phyloP scores from a whole-genome alignment of 495 filamentous ascomycete genomes.

The Penicillium ochrochloron region DNA sequence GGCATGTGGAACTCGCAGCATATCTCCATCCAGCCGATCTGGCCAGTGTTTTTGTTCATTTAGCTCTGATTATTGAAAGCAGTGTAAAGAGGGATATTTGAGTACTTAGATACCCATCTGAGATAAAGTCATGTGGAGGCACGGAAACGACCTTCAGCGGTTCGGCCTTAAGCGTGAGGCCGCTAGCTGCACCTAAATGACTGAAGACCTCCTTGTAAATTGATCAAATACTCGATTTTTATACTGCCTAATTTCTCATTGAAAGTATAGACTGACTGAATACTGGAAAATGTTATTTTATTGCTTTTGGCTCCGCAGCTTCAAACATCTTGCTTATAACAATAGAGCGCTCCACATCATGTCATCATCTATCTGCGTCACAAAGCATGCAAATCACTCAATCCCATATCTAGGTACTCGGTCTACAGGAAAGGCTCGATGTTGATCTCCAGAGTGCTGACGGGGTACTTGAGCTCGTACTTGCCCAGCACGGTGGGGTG shows the following conservation, averaged over 20 bases:
- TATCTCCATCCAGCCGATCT: no score
- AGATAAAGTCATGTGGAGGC: no score
- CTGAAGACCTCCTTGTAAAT: neutral
- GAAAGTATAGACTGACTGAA: conserved; percentile 11
- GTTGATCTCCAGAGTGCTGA: conserved; percentile 94
- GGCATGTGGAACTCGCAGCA: no score
- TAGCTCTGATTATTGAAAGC: no score
- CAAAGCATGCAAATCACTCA: conserved; percentile 7
- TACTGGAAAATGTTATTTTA: conserved; percentile 18
- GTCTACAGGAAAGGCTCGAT: conserved; percentile 87
- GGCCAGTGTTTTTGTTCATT: no score
- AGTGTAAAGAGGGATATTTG: no score
- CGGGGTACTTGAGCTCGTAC: conserved; percentile 91
- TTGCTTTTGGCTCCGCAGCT: conserved; percentile 29
- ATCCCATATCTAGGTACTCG: neutral
- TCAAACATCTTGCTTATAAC: conserved; percentile 20
- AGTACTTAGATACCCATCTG: no score
- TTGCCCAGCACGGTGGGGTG: conserved; percentile 92
- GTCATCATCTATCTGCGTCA: conserved; percentile 33
- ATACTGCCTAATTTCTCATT: neutral
- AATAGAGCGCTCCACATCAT: conserved; percentile 30
- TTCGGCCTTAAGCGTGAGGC: no score
- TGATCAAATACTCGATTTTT: neutral
- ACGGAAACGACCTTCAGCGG: no score
- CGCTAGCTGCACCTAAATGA: no score